phyloP scores from a whole-genome alignment of 106 monocot species.

The Gastrodia elata region DNA sequence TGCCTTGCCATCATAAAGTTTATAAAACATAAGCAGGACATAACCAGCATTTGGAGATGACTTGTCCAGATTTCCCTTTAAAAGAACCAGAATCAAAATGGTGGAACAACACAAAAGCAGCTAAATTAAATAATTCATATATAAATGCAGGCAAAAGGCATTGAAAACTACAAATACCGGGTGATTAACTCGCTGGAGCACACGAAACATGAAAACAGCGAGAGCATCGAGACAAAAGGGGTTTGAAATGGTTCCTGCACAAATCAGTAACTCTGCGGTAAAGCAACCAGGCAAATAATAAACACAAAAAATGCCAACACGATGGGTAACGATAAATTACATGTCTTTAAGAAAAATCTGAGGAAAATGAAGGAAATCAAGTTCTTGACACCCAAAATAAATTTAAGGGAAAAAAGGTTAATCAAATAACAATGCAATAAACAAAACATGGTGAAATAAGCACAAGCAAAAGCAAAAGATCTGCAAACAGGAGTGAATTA shows the following conservation, averaged over 20 bases:
- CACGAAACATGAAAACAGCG: conserved; percentile 93
- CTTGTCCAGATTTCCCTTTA: conserved; percentile 88
- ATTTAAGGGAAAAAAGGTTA: not conserved
- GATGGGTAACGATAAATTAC: not conserved
- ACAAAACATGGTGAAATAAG: not conserved
- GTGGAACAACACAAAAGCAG: conserved; percentile 2
- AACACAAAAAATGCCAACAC: not conserved
- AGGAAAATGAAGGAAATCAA: not conserved
- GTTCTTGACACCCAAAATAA: not conserved
- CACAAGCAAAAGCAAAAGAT: not conserved
- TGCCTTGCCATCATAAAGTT: conserved; percentile 96
- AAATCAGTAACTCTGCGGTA: not conserved
- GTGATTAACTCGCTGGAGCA: conserved; percentile 89
- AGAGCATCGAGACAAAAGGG: conserved; percentile 97
- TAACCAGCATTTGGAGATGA: conserved; percentile 86
- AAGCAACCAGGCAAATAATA: not conserved
- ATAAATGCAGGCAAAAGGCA: not conserved
- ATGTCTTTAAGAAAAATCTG: not conserved
- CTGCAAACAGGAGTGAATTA: not conserved
- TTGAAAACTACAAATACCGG: conserved; percentile 39
- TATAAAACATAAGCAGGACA: conserved; percentile 94
- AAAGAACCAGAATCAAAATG: not conserved
- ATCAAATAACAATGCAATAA: not conserved
- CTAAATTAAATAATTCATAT: not conserved
- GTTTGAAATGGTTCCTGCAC: conserved; percentile 77